Conservation (phyloP, 2,329 filamentous ascomycete species). For the Massarina eburnea region DNA sequence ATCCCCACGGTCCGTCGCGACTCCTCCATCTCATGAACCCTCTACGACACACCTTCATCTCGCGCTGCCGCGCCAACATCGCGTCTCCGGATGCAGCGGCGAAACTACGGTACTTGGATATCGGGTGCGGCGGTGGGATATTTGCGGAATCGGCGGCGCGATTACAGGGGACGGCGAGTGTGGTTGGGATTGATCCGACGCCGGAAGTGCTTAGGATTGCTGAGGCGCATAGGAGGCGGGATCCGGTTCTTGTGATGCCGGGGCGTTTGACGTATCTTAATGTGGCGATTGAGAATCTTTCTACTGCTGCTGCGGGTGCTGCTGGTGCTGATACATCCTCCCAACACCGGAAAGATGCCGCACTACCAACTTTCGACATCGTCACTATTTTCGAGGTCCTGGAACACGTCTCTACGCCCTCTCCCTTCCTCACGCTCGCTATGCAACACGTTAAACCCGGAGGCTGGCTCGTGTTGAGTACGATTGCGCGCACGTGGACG, state of each 20-base stretch:
- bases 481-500: constrained; percentile 84
- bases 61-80: constrained; percentile 57
- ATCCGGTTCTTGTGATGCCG: constrained; percentile 65
- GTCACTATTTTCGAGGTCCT: constrained; percentile 92
- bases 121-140: constrained; percentile 95
- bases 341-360: constrained; percentile 38
- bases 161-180: constrained; percentile 61
- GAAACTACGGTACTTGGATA: constrained; percentile 75
- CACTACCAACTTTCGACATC: constrained; percentile 75
- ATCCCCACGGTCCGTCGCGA: constrained; percentile 87
- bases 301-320: too few species aligned
- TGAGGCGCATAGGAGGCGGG: constrained; percentile 70
- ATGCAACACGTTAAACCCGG: constrained; percentile 80
- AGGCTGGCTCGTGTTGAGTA: constrained; percentile 90
- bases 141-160: constrained; percentile 87
- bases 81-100: constrained; percentile 38
- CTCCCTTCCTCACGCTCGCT: constrained; percentile 71
- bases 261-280: constrained; percentile 70
- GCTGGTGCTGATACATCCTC: too few species aligned
- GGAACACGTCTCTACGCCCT: constrained; percentile 82
- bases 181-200: constrained; percentile 78
- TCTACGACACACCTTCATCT: constrained; percentile 89
- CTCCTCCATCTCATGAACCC: constrained; percentile 98
- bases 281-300: constrained; percentile 72
- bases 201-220: constrained; percentile 75